A percentile compares a stretch with the other conserved stretches of the same genome.
These are phyloP conservation scores for Schizosaccharomyces cryophilus DNA, from an alignment of 805 yeast species.

Conservation along the genomic window DNA sequence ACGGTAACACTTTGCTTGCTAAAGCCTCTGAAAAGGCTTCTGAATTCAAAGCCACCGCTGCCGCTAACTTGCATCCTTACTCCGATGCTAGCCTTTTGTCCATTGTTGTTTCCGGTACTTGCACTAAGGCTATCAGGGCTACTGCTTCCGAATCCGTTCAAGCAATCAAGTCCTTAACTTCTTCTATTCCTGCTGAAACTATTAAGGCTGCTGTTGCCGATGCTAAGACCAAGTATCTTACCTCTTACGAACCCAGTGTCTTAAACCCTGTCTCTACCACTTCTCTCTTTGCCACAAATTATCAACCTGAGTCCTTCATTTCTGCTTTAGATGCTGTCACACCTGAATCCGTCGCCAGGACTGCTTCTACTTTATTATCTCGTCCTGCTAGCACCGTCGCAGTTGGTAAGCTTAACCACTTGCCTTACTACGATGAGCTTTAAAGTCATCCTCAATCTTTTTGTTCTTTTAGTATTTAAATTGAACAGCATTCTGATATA, in stretches of 20 bases:
- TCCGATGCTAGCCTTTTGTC: slow-evolving; percentile 63
- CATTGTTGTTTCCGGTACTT: slow-evolving; percentile 31
- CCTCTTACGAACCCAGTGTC: slow-evolving; percentile 14
- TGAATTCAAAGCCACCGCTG: slow-evolving; percentile 15
- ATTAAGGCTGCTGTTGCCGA: slow-evolving; percentile 31
- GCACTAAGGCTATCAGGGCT: slow-evolving; percentile 30
- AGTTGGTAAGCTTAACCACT: slow-evolving; percentile 61
- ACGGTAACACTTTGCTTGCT: slow-evolving; percentile 27
- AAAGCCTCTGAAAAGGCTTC: slow-evolving; percentile 2
- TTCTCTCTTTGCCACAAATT: slow-evolving; percentile 15
- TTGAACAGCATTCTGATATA: background rate
- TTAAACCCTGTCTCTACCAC: slow-evolving; percentile 7
- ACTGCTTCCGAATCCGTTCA: slow-evolving; percentile 23
- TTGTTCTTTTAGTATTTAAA: background rate
- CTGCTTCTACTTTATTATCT: slow-evolving; percentile 15
- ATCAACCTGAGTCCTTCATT: slow-evolving; percentile 11
- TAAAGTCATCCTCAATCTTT: background rate
- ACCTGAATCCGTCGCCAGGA: slow-evolving; percentile 15
- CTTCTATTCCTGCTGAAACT: slow-evolving; percentile 11
- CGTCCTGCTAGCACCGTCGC: slow-evolving; percentile 63
- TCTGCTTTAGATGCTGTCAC: slow-evolving; percentile 8
- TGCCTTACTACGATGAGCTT: slow-evolving; percentile 64
- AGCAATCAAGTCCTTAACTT: slow-evolving; percentile 8
- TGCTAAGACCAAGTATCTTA: slow-evolving; percentile 33
- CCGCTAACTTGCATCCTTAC: slow-evolving; percentile 34